Conservation (phyloP, 306 rosid genomes). For the Rubus idaeus region DNA sequence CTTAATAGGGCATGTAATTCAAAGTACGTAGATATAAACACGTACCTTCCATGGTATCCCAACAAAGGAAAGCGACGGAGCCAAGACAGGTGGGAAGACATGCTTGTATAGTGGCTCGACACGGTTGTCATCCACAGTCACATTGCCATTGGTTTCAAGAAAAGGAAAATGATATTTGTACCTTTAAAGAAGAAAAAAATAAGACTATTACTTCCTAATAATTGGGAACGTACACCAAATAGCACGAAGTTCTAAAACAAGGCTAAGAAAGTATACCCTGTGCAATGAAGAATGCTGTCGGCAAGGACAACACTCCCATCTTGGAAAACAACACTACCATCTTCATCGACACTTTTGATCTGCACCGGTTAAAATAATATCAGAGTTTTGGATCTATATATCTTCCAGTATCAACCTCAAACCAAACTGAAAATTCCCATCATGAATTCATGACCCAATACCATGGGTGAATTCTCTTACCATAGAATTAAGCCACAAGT, state of each 20-base stretch:
- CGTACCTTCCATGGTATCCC: slow-evolving; percentile 80
- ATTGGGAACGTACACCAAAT: background rate
- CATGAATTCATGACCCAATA: background rate
- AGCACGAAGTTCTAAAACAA: background rate
- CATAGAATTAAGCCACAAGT: slow-evolving; percentile 75
- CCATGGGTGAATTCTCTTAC: slow-evolving; percentile 31
- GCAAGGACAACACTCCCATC: slow-evolving; percentile 31
- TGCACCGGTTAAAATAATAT: background rate
- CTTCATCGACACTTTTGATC: slow-evolving; percentile 21
- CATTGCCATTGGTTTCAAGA: slow-evolving; percentile 57
- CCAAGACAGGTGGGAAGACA: slow-evolving; percentile 70
- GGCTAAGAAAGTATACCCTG: slow-evolving; percentile 12
- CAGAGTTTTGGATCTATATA: background rate
- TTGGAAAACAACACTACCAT: slow-evolving; percentile 50
- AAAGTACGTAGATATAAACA: slow-evolving; percentile 16
- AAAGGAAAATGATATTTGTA: slow-evolving; percentile 57
- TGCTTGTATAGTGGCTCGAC: slow-evolving; percentile 81
- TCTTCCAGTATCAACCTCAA: no score
- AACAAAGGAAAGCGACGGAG: slow-evolving; percentile 77
- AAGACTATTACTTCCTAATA: background rate
- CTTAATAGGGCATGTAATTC: background rate
- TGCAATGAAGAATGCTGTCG: slow-evolving; percentile 24
- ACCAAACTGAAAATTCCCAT: background rate
- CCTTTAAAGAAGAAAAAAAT: background rate
- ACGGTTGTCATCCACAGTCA: slow-evolving; percentile 63